phyloP scores from a whole-genome alignment of 1,139 yeast species.

The Magnusiomyces paraingens region DNA sequence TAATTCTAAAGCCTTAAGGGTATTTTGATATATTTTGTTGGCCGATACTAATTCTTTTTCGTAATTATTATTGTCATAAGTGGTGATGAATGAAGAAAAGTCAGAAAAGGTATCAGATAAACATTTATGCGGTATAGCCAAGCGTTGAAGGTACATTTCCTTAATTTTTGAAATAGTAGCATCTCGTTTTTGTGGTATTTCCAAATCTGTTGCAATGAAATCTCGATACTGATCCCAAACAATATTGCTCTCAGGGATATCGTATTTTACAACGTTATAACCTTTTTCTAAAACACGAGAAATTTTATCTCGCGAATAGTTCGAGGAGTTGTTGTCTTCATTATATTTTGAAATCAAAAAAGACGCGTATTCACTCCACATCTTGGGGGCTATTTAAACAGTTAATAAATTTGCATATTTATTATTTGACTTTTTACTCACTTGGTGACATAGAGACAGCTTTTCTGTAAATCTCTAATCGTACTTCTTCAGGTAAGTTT shows the following conservation, averaged over 20 bases:
- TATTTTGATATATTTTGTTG: constrained; percentile 33
- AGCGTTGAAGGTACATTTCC: constrained; percentile 34
- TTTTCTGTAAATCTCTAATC: constrained; percentile 19
- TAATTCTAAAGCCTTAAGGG: constrained; percentile 28
- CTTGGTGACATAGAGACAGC: constrained; percentile 21
- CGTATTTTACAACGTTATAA: constrained; percentile 25
- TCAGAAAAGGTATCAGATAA: constrained; percentile 41
- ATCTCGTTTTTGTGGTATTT: constrained; percentile 15
- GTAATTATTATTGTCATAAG: constrained; percentile 30
- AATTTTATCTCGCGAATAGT: constrained; percentile 9
- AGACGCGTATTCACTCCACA: constrained; percentile 23
- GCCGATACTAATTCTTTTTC: constrained; percentile 39
- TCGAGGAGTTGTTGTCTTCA: constrained; percentile 15
- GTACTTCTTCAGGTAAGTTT: constrained; percentile 6
- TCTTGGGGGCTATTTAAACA: constrained; percentile 1
- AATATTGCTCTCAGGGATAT: constrained; percentile 34
- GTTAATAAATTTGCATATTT: background rate
- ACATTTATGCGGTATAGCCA: constrained; percentile 40
- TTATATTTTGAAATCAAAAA: constrained; percentile 17
- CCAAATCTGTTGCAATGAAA: constrained; percentile 10
- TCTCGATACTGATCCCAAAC: constrained; percentile 36
- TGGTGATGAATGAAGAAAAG: constrained; percentile 42
- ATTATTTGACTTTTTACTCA: constrained; percentile 8
- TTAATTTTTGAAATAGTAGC: constrained; percentile 21
- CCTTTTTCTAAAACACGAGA: constrained; percentile 16